Evolutionary conservation across 2,329 filamentous ascomycete genomes (phyloP).

Genomic region (Penicillium sp.): DNA sequence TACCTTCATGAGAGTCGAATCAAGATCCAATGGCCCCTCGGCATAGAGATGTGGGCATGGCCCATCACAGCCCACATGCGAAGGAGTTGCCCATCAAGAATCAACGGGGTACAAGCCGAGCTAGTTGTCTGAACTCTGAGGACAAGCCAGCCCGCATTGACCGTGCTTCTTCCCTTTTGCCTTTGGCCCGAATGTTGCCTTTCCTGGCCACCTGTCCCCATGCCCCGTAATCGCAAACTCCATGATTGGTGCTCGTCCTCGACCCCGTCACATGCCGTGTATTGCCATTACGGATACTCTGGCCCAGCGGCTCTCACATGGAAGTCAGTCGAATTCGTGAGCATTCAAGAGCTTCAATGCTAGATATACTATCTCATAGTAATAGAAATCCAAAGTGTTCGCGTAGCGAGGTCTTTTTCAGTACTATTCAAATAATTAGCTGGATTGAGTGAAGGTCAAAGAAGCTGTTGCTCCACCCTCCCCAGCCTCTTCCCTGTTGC

Average conservation of each 20-base stretch:
- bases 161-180: background rate
- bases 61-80: background rate
- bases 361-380: too few species aligned
- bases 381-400: background rate
- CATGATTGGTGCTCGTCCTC: conserved; percentile 25
- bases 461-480: background rate
- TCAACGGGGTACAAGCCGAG: conserved; percentile 19
- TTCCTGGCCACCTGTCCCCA: background rate
- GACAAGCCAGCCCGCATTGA: conserved; percentile 3
- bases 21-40: background rate
- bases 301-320: background rate
- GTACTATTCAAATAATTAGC: background rate
- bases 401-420: too few species aligned
- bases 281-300: conserved; percentile 23
- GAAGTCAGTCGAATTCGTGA: background rate
- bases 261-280: conserved; percentile 30
- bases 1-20: background rate
- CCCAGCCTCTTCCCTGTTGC: conserved; percentile 27
- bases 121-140: background rate
- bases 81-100: background rate
- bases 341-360: background rate
- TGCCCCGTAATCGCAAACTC: conserved; percentile 22
- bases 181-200: conserved; percentile 21
- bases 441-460: background rate
- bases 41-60: background rate